Base-by-base conservation (phyloP, 2,329 filamentous ascomycete genomes). In the Fusarium setosum region DNA sequence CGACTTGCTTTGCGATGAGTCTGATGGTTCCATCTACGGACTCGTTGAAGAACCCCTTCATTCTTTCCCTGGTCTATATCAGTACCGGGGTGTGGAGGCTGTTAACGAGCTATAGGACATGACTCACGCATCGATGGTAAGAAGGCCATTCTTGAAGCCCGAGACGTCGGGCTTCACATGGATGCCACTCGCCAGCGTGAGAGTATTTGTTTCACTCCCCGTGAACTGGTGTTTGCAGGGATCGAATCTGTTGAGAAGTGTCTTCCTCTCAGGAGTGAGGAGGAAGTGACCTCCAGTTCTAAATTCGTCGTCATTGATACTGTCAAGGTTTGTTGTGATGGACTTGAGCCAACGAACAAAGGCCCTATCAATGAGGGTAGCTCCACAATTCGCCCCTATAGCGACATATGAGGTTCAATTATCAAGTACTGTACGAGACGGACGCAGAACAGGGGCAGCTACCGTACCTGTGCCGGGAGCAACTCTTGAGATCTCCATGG, bases 1-100 rank as follows among this genome's bases (percentile, higher is more conserved):
- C 21, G 11, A 51, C 34, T 20, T 51, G 48, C 48, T 51, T 51
- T 23, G 48, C 48, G n/a, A 51, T 51, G 24, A 51, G 48, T 11
- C 24, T 31, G 12, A 51, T 38, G 5, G 34, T 51, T 21, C 34
- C 34, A 11, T 38, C 26, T 4, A 51, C 17, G 3, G 34, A 51
- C 34, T 51, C 48, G 20, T 23, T 10, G 11, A 51, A 51, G 48
- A 51, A 40, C 7, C 8, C 13, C 13, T 40, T 51, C 32, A 51
- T 51, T 18, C 35, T 41, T 3, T 51, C 32, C 18, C 44, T 47
- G 17, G 4, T 38, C n/a, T 9, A 2, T 29, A 20, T 40, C 12
- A 51, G 48, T 51, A 20, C 23, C 17, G 4, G 24, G 5, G 4
- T 6, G 2, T 21, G 4, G 8, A 20, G 17, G 15, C 26, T 40